Evolutionary conservation across 805 yeast species (phyloP).

Genomic region (Nakazawaea wyomingensis): DNA sequence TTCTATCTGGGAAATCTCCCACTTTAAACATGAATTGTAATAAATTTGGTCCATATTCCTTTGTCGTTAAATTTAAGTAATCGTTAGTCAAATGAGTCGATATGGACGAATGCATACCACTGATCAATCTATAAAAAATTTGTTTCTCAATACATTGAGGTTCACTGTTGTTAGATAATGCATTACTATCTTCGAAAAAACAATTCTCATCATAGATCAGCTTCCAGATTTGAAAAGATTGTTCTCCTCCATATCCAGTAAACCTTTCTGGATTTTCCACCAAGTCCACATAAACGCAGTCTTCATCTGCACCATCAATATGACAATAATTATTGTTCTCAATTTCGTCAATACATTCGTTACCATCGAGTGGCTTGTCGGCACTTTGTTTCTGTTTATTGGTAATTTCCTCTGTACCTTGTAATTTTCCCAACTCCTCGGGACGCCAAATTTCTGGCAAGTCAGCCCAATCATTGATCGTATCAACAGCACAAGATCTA

Average conservation of each 20-base stretch:
- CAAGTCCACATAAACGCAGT: slow-evolving; percentile 80
- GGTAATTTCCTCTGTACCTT: slow-evolving; percentile 26
- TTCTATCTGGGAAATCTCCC: slow-evolving; percentile 83
- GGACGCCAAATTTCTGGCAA: slow-evolving; percentile 72
- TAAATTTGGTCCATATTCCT: slow-evolving; percentile 79
- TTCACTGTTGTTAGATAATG: slow-evolving; percentile 27
- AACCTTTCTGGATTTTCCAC: slow-evolving; percentile 90
- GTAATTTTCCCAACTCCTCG: slow-evolving; percentile 55
- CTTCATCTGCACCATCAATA: slow-evolving; percentile 51
- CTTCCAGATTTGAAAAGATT: slow-evolving; percentile 88
- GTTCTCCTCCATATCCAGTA: slow-evolving; percentile 94
- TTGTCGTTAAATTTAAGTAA: slow-evolving; percentile 61
- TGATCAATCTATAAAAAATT: slow-evolving; percentile 77
- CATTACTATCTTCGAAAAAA: slow-evolving; percentile 47
- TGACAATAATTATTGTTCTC: slow-evolving; percentile 65
- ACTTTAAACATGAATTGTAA: slow-evolving; percentile 83
- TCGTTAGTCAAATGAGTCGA: slow-evolving; percentile 91
- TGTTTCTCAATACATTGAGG: slow-evolving; percentile 79
- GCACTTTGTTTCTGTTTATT: slow-evolving; percentile 23
- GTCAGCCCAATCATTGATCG: slow-evolving; percentile 67
- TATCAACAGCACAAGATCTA: slow-evolving; percentile 85
- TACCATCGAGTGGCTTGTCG: slow-evolving; percentile 16
- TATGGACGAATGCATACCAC: slow-evolving; percentile 94
- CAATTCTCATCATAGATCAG: slow-evolving; percentile 91
- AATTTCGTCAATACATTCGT: slow-evolving; percentile 19